Conservation (phyloP, 2,329 filamentous ascomycete species). For the Lasiodiplodia sp. region DNA sequence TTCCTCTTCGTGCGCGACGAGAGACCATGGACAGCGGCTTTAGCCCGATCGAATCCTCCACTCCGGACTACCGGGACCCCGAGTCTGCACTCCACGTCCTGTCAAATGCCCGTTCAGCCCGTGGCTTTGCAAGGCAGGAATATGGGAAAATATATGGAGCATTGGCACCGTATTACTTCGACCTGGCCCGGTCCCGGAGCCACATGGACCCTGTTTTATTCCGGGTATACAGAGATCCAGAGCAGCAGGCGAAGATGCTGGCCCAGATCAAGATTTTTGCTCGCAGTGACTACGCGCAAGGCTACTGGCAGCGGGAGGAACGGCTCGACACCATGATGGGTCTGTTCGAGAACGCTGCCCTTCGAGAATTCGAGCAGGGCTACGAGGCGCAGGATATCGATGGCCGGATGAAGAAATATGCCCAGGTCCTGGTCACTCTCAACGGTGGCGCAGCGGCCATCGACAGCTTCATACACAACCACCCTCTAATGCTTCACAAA, state of each 20-base stretch:
- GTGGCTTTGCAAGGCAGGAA: conserved; percentile 85
- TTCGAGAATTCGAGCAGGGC: conserved; percentile 91
- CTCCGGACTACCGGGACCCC: conserved; percentile 58
- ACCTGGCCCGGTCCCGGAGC: conserved; percentile 74
- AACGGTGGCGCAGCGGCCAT: conserved; percentile 81
- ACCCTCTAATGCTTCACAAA: conserved; percentile 79
- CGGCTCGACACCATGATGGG: conserved; percentile 76
- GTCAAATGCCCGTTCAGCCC: conserved; percentile 74
- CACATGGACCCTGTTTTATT: conserved; percentile 86
- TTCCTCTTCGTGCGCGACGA: conserved; percentile 33
- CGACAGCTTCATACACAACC: conserved; percentile 87
- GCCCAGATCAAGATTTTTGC: conserved; percentile 80
- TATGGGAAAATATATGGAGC: conserved; percentile 92
- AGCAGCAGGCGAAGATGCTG: conserved; percentile 89
- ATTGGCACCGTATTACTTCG: conserved; percentile 85
- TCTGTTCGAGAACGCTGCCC: conserved; percentile 88
- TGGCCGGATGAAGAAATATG: conserved; percentile 87
- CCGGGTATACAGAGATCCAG: conserved; percentile 83
- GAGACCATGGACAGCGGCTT: conserved; percentile 72
- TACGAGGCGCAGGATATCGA: conserved; percentile 90
- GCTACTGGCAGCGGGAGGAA: conserved; percentile 74
- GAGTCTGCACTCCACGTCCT: conserved; percentile 73
- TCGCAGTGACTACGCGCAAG: conserved; percentile 79
- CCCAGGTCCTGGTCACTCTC: conserved; percentile 80
- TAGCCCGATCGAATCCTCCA: conserved; percentile 66